Evolutionary conservation across 768 basidiomycete species (phyloP).

Genomic region (Lentinula sp.): DNA sequence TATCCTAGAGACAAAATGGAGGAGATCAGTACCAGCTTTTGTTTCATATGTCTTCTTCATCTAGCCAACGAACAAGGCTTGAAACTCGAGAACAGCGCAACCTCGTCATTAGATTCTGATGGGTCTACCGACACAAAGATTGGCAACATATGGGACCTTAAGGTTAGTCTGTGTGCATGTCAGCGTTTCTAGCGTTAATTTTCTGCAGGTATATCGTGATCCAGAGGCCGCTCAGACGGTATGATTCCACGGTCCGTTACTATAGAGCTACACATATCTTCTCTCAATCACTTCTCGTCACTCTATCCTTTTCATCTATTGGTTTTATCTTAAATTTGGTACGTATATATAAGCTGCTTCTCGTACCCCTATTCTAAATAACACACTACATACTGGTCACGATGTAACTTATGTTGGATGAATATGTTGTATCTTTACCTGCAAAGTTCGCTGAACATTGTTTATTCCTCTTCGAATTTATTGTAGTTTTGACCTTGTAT

Average conservation of each 20-base stretch:
- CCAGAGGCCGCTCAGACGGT: constrained; percentile 25
- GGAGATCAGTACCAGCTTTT: constrained; percentile 98
- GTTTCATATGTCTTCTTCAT: constrained; percentile 96
- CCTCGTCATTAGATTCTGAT: constrained; percentile 29
- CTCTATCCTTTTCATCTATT: not conserved
- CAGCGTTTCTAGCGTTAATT: not conserved
- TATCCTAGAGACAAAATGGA: constrained; percentile 95
- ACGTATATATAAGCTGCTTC: too few relatives aligned
- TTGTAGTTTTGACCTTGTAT: not conserved
- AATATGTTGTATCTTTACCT: not conserved
- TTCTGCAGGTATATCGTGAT: constrained; percentile 37
- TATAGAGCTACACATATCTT: too few relatives aligned
- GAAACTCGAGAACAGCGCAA: constrained; percentile 45
- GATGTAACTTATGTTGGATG: not conserved
- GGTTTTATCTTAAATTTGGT: not conserved
- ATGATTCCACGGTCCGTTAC: not conserved
- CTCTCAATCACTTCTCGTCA: not conserved
- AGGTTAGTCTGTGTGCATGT: constrained; percentile 35
- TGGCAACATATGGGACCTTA: constrained; percentile 71
- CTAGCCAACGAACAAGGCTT: constrained; percentile 95
- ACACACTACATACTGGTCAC: not conserved
- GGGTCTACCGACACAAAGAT: constrained; percentile 42
- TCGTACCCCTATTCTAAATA: not conserved
- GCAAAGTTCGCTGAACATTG: not conserved
- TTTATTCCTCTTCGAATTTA: not conserved